A percentile compares a stretch with the other conserved stretches of the same genome.
Evolutionary conservation across 2,329 filamentous ascomycete species (phyloP).

Genomic region (Arthrobotrys sphaeroides): DNA sequence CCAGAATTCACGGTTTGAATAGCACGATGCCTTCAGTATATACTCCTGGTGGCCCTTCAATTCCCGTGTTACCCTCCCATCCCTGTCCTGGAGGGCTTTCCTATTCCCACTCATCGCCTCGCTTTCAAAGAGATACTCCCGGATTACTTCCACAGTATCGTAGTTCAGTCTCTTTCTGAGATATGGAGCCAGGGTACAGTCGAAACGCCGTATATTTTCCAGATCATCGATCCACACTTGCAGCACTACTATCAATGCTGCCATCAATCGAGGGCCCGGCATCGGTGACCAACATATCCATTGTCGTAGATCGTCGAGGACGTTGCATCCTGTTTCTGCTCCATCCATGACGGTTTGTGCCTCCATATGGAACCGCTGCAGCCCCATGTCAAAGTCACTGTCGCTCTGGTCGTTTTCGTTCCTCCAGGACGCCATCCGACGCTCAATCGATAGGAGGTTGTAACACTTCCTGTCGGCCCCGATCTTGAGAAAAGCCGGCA

Average conservation of each 20-base stretch:
- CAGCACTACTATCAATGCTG: constrained; percentile 8
- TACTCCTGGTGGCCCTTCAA: constrained; percentile 17
- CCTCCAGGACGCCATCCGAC: neutral
- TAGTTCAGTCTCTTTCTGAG: constrained; percentile 10
- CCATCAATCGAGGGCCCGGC: neutral
- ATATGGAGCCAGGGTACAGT: neutral
- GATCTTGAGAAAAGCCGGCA: neutral
- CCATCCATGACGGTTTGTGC: neutral
- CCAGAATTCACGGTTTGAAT: constrained; percentile 2
- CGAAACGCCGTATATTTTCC: constrained; percentile 1
- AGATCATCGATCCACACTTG: constrained; percentile 36
- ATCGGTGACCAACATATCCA: neutral
- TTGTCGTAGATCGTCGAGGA: constrained; percentile 9
- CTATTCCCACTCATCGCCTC: neutral
- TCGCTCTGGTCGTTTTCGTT: too few relatives aligned
- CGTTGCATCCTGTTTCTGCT: neutral
- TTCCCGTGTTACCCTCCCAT: neutral
- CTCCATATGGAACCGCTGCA: neutral
- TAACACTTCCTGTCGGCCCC: constrained; percentile 16
- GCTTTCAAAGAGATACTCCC: constrained; percentile 2
- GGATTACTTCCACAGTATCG: constrained; percentile 28
- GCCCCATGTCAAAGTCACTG: neutral
- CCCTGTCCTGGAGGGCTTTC: neutral
- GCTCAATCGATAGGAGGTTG: neutral
- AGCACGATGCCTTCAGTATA: constrained; percentile 4